Percentiles rank a stretch among this genome's conserved stretches.
Evolutionary conservation across 73 alveolate species (phyloP).

Genomic region (Paramecium sonneborni): DNA sequence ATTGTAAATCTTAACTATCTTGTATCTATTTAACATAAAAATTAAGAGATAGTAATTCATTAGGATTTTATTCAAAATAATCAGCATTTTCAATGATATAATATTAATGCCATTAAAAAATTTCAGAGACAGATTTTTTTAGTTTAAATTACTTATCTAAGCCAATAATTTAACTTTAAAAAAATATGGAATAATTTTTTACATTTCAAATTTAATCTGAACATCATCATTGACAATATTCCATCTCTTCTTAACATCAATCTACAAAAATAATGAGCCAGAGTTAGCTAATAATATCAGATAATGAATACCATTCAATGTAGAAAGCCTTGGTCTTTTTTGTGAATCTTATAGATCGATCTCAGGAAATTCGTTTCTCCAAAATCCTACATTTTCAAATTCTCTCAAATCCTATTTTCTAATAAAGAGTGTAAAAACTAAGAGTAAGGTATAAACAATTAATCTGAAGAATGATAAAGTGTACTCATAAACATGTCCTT

Average conservation of each 20-base stretch:
- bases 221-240: background rate
- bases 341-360: background rate
- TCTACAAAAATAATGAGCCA: background rate
- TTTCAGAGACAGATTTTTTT: background rate
- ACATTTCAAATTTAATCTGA: conserved; percentile 1
- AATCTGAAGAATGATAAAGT: background rate
- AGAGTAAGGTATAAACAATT: background rate
- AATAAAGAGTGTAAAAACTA: background rate
- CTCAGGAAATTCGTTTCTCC: conserved; percentile 1
- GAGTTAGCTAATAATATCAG: background rate
- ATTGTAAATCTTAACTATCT: background rate
- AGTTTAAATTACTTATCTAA: background rate
- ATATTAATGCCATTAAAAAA: background rate
- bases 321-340: conserved; percentile 10
- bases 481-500: background rate
- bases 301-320: background rate
- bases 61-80: background rate
- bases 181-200: background rate
- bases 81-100: background rate
- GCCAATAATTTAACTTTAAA: background rate
- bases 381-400: conserved; percentile 15
- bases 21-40: background rate
- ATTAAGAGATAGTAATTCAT: background rate
- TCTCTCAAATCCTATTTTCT: background rate
- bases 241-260: conserved; percentile 10